Evolutionary conservation across 768 basidiomycete genomes (phyloP).

Genomic region (Candolleomyces eurysporus): DNA sequence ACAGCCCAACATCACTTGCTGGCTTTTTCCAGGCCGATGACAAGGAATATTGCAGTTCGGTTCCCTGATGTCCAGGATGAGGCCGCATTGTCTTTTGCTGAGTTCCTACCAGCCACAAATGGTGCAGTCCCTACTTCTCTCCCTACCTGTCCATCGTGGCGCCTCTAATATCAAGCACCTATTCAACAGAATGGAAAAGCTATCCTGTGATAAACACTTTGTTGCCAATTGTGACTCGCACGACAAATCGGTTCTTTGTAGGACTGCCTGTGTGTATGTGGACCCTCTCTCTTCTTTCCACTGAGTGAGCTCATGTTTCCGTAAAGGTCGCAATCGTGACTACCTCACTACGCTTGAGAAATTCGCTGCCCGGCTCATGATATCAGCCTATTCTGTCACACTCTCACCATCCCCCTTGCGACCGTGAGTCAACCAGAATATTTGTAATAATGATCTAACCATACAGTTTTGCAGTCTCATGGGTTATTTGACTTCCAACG

Average conservation of each 20-base stretch:
- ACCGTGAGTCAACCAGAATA: conserved; percentile 19
- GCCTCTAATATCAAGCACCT: not conserved
- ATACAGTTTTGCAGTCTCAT: not conserved
- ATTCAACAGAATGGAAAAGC: conserved; percentile 31
- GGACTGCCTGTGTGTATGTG: conserved; percentile 41
- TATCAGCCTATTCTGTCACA: not conserved
- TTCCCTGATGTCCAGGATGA: conserved; percentile 48
- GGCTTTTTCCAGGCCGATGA: conserved; percentile 30
- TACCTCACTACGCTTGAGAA: not conserved
- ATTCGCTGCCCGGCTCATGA: not conserved
- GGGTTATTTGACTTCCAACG: not conserved
- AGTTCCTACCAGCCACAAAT: conserved; percentile 29
- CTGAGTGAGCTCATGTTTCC: not conserved
- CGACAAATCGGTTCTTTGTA: conserved; percentile 43
- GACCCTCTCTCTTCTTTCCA: not conserved
- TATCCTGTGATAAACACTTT: conserved; percentile 24
- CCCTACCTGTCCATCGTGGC: not conserved
- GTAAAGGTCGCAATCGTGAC: not conserved
- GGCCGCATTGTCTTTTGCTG: conserved; percentile 35
- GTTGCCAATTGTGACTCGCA: conserved; percentile 30
- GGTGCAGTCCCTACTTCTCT: conserved; percentile 13
- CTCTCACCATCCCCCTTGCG: conserved; percentile 30
- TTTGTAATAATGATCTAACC: not conserved
- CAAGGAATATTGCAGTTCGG: conserved; percentile 35
- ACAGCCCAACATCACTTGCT: conserved; percentile 30